Percentiles rank a stretch among this genome's conserved stretches.
Evolutionary conservation across 768 basidiomycete species (phyloP).

Genomic region (Pleurotus salmoneostramineus): DNA sequence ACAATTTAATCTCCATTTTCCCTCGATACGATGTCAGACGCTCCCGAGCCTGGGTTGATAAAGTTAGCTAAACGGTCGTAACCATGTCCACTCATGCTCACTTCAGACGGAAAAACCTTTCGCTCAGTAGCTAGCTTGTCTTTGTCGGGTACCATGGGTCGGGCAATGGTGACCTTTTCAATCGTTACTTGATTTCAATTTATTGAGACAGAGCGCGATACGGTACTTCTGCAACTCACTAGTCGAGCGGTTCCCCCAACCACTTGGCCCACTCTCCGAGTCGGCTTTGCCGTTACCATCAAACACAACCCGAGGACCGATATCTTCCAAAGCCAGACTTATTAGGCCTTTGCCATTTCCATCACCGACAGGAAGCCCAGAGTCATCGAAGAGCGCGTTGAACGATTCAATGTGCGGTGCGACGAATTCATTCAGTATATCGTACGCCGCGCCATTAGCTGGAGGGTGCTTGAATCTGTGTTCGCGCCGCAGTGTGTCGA

Average conservation of each 20-base stretch:
- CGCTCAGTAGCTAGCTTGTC: conserved; percentile 72
- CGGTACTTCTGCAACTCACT: conserved; percentile 45
- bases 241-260: conserved; percentile 82
- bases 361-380: conserved; percentile 69
- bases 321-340: conserved; percentile 73
- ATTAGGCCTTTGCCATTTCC: conserved; percentile 80
- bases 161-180: conserved; percentile 75
- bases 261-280: conserved; percentile 46
- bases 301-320: conserved; percentile 90
- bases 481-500: conserved; percentile 81
- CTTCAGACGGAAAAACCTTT: conserved; percentile 87
- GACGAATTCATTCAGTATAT: conserved; percentile 89
- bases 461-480: conserved; percentile 74
- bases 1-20: conserved; percentile 81
- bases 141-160: conserved; percentile 85
- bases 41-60: conserved; percentile 72
- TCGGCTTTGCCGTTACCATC: conserved; percentile 62
- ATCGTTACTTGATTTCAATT: conserved; percentile 73
- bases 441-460: conserved; percentile 61
- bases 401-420: conserved; percentile 94
- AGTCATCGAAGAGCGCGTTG: conserved; percentile 94
- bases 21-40: conserved; percentile 89
- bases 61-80: too few species aligned
- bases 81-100: conserved; percentile 22
- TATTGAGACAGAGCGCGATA: neutral